These are phyloP conservation scores for Onygena corvina DNA, from an alignment of 2,329 filamentous ascomycete genomes.

Conservation along the genomic window DNA sequence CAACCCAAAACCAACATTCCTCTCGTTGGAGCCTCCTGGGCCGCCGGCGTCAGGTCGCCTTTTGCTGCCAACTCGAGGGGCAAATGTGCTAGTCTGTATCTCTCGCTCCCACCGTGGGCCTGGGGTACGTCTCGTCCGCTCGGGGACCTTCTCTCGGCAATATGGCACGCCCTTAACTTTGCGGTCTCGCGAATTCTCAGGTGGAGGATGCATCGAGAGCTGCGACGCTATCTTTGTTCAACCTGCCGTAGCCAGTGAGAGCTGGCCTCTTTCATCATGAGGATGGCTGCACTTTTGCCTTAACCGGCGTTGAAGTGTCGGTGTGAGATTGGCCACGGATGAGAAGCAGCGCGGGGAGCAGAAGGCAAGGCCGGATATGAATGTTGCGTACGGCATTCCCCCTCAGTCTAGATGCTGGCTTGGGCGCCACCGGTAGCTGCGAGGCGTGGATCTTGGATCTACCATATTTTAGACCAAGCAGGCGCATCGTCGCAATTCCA, in stretches of 20 bases:
- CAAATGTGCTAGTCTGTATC: too few species aligned
- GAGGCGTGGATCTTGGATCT: not conserved
- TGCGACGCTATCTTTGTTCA: too few species aligned
- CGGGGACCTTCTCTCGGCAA: too few species aligned
- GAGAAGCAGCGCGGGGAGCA: not conserved
- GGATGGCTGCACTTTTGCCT: not conserved
- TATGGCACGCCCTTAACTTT: too few species aligned
- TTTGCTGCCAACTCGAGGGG: not conserved
- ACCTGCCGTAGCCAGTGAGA: too few species aligned
- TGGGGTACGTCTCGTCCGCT: too few species aligned
- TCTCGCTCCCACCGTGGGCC: too few species aligned
- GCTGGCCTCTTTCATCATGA: too few species aligned
- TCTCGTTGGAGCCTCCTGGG: conserved; percentile 4
- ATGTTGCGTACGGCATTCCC: not conserved
- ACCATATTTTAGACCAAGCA: not conserved
- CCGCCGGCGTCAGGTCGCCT: not conserved
- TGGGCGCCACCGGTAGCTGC: not conserved
- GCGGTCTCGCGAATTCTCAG: too few species aligned
- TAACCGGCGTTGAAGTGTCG: not conserved
- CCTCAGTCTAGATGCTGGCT: not conserved
- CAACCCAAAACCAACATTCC: conserved; percentile 6
- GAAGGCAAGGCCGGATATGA: not conserved
- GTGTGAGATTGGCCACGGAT: not conserved
- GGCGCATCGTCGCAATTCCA: not conserved
- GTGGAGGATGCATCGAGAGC: too few species aligned